These are phyloP conservation scores for Acanthamoeba polyphaga DNA, from an alignment of 208 protist species.

Conservation along the genomic window DNA sequence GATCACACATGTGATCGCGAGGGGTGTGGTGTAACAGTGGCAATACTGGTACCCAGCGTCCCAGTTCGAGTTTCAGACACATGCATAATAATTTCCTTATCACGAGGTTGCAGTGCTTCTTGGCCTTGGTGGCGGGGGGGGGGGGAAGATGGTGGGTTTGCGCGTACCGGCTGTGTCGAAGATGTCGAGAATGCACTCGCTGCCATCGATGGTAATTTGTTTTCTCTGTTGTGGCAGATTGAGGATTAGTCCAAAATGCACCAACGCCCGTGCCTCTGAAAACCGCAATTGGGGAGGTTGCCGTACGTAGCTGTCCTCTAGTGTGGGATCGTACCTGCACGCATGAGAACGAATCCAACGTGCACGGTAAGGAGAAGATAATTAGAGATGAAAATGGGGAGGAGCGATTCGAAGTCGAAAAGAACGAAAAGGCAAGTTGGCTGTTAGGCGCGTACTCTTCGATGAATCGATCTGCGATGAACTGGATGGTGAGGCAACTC, in stretches of 20 bases:
- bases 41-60: too few species aligned
- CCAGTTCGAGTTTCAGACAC: too few species aligned
- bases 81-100: background rate
- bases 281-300: background rate
- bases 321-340: slow-evolving; percentile 24
- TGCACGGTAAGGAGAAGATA: background rate
- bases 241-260: background rate
- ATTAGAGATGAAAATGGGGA: background rate
- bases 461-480: slow-evolving; percentile 29
- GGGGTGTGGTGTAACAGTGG: too few species aligned
- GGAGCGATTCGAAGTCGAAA: too few species aligned
- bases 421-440: background rate
- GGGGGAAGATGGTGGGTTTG: background rate
- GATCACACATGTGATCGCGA: background rate
- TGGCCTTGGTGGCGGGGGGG: too few species aligned
- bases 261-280: background rate
- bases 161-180: slow-evolving; percentile 47
- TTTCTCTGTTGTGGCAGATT: background rate
- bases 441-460: background rate
- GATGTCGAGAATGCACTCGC: slow-evolving; percentile 52
- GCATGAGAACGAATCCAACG: background rate
- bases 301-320: slow-evolving; percentile 61
- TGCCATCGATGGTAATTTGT: slow-evolving; percentile 70
- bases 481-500: slow-evolving; percentile 54
- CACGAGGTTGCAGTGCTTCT: too few species aligned